A percentile compares a stretch with the other conserved stretches of the same genome.
Conservation (phyloP, 306 rosid genomes). For the Cucurbita maxima region DNA sequence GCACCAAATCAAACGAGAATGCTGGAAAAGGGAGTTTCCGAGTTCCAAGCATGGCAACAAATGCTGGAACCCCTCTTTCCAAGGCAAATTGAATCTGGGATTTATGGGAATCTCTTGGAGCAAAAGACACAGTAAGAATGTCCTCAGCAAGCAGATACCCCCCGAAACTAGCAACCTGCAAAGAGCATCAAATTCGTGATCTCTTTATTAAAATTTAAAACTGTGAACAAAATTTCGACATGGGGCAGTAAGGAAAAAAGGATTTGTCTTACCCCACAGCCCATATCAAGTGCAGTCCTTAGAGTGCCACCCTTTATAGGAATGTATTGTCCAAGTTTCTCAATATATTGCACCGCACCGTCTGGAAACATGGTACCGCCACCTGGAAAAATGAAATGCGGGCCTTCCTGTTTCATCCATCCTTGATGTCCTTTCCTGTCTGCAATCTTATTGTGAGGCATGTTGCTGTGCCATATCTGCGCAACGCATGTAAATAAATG, state of each 20-base stretch:
- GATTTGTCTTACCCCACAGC: conserved; percentile 72
- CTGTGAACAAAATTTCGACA: conserved; percentile 6
- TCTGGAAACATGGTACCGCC: conserved; percentile 99
- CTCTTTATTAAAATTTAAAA: background rate
- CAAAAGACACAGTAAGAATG: conserved; percentile 76
- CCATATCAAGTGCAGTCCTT: conserved; percentile 97
- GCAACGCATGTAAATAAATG: background rate
- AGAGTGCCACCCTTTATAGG: conserved; percentile 53
- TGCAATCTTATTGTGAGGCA: conserved; percentile 93
- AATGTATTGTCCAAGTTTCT: conserved; percentile 84
- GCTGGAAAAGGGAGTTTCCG: conserved; percentile 92
- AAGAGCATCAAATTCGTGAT: conserved; percentile 6
- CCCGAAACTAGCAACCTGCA: conserved; percentile 97
- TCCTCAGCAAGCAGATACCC: conserved; percentile 64
- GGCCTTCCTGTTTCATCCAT: conserved; percentile 94
- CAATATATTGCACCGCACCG: conserved; percentile 87
- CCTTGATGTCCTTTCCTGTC: conserved; percentile 99
- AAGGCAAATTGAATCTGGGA: conserved; percentile 92
- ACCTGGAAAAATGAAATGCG: conserved; percentile 86
- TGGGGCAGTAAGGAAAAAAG: conserved; percentile 7
- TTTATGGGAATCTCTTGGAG: conserved; percentile 98
- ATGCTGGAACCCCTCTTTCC: conserved; percentile 96
- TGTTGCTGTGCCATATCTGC: conserved; percentile 91
- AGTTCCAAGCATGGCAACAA: conserved; percentile 98
- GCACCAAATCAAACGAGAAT: conserved; percentile 79